Evolutionary conservation across 2,329 filamentous ascomycete species (phyloP).

Genomic region (Colletotrichum sp.): DNA sequence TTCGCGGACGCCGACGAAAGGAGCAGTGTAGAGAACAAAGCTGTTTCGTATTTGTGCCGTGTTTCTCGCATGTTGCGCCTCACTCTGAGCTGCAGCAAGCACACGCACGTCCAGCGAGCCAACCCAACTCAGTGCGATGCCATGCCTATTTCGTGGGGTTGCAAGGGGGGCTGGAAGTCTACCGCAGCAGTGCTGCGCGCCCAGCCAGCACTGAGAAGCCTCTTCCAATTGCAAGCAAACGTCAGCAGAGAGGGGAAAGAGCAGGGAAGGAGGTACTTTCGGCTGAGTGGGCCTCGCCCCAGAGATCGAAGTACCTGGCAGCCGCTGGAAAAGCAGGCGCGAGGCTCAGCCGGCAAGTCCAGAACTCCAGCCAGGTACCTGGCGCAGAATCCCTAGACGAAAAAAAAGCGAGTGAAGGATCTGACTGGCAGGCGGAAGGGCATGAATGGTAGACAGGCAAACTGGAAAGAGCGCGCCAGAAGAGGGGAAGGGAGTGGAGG

Average conservation of each 20-base stretch:
- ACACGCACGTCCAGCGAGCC: neutral
- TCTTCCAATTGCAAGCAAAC: neutral
- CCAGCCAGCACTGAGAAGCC: neutral
- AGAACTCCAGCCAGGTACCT: neutral
- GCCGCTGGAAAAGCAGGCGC: neutral
- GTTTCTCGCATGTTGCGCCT: constrained; percentile 7
- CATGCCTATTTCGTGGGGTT: constrained; percentile 14
- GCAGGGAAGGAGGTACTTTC: constrained; percentile 2
- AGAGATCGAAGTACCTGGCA: constrained; percentile 5
- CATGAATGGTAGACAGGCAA: neutral
- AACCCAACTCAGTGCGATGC: neutral
- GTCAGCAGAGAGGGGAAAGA: constrained; percentile 12
- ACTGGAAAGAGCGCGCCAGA: neutral
- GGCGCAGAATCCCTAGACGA: neutral
- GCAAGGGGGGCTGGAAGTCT: constrained; percentile 3
- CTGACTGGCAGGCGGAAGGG: neutral
- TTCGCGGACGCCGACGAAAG: neutral
- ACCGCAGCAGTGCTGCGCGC: neutral
- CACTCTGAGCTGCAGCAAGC: neutral
- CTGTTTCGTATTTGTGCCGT: neutral
- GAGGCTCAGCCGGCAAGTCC: neutral
- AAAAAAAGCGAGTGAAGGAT: neutral
- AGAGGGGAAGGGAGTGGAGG: neutral
- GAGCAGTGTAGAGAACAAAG: neutral
- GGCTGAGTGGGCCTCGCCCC: neutral